phyloP scores from a whole-genome alignment of 1,139 yeast species.

The Saccharomycopsis hybrid region DNA sequence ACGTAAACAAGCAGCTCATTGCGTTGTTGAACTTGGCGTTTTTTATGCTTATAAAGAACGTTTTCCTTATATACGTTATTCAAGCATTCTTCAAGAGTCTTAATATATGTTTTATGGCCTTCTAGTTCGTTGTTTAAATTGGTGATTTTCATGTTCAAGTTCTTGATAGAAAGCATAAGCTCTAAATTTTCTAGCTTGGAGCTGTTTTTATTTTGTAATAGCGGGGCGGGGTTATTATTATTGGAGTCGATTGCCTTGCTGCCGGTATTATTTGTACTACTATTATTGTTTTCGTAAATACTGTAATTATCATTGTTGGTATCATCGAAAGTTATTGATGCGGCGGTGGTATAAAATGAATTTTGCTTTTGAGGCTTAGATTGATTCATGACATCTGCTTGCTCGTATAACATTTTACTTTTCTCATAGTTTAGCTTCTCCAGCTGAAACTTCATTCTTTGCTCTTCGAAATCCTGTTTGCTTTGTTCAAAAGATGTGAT shows the following conservation, averaged over 20 bases:
- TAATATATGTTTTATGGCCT: constrained; percentile 6
- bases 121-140: background rate
- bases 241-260: too few species aligned
- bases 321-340: too few species aligned
- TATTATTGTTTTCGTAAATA: too few species aligned
- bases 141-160: background rate
- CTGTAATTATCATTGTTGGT: too few species aligned
- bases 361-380: too few species aligned
- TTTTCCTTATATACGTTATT: constrained; percentile 3
- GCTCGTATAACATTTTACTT: too few species aligned
- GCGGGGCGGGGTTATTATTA: too few species aligned
- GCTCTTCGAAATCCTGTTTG: constrained; percentile 1
- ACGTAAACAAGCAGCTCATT: constrained; percentile 4
- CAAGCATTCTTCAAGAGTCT: constrained; percentile 10
- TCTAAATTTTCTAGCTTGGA: constrained; percentile 1
- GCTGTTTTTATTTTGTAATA: too few species aligned
- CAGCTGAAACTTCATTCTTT: background rate
- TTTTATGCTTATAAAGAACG: background rate
- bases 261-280: too few species aligned
- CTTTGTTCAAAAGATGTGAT: background rate
- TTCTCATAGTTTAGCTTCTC: too few species aligned
- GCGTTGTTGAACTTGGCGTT: background rate
- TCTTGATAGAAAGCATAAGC: background rate
- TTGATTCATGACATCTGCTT: too few species aligned
- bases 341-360: too few species aligned